Conservation (phyloP, 2,329 filamentous ascomycete species). For the Mycosphaerella sp. region DNA sequence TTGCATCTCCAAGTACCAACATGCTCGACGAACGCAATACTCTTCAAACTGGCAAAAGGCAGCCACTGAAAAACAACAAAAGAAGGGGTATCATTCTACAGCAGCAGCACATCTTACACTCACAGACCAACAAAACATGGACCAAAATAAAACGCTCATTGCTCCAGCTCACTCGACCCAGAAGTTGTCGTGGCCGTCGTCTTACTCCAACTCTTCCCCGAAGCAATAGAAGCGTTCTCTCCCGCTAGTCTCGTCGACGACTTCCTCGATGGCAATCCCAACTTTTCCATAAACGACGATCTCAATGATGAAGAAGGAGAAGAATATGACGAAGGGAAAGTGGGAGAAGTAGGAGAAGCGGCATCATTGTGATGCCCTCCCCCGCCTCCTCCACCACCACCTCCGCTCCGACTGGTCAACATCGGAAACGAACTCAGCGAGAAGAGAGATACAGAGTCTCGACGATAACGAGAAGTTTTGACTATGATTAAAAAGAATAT, state of each 20-base stretch:
- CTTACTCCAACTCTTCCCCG: background rate
- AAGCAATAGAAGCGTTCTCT: background rate
- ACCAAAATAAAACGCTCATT: background rate
- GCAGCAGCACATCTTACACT: no score
- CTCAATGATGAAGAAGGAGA: background rate
- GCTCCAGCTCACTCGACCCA: background rate
- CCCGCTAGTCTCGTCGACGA: background rate
- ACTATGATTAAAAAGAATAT: background rate
- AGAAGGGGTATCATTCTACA: no score
- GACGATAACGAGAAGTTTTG: background rate
- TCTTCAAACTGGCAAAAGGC: no score
- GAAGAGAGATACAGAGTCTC: slow-evolving; percentile 3
- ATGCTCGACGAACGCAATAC: no score
- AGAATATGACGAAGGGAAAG: no score
- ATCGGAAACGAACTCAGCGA: background rate
- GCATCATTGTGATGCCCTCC: no score
- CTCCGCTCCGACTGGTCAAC: no score
- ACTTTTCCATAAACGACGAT: slow-evolving; percentile 1
- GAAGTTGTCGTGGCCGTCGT: background rate
- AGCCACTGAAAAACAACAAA: no score
- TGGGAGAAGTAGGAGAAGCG: no score
- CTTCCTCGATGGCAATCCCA: background rate
- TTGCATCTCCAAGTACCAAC: no score
- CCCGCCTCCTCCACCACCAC: no score
- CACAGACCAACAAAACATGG: no score